Evolutionary conservation across 139 green algal species (phyloP).

Genomic region (Pseudopediastrum boryanum): DNA sequence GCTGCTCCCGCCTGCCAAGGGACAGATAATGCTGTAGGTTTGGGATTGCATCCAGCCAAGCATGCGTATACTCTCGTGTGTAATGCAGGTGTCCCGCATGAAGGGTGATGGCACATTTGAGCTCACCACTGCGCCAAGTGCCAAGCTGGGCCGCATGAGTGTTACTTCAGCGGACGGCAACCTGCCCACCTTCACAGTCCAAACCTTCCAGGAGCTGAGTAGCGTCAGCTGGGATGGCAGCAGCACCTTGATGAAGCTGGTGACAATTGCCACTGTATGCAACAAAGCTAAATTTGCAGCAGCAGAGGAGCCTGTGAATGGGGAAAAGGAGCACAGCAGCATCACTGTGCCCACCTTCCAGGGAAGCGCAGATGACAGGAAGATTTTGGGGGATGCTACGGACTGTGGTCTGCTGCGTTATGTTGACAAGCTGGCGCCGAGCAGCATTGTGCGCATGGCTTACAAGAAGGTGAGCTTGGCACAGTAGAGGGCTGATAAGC

Average conservation of each 20-base stretch:
- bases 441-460: slow-evolving; percentile 29
- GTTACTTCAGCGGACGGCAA: too few species aligned
- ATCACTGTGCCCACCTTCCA: slow-evolving; percentile 35
- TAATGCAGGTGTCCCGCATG: too few species aligned
- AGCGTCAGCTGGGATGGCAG: slow-evolving; percentile 34
- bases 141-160: background rate
- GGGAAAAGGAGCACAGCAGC: slow-evolving; percentile 1
- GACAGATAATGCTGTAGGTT: too few species aligned
- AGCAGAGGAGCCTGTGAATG: background rate
- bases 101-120: slow-evolving; percentile 33
- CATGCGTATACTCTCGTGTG: too few species aligned
- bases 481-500: too few species aligned
- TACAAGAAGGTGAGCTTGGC: slow-evolving; percentile 40
- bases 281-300: slow-evolving; percentile 57
- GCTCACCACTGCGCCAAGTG: background rate
- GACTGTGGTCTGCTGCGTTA: slow-evolving; percentile 50
- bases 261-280: slow-evolving; percentile 54
- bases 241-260: slow-evolving; percentile 48
- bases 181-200: slow-evolving; percentile 38
- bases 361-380: slow-evolving; percentile 23
- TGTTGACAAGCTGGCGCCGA: slow-evolving; percentile 30
- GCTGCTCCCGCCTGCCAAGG: too few species aligned
- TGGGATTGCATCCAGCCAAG: too few species aligned
- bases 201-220: slow-evolving; percentile 19
- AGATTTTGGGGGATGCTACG: slow-evolving; percentile 47